Conservation (phyloP, 2,329 filamentous ascomycete species). For the Nemania diffusa region DNA sequence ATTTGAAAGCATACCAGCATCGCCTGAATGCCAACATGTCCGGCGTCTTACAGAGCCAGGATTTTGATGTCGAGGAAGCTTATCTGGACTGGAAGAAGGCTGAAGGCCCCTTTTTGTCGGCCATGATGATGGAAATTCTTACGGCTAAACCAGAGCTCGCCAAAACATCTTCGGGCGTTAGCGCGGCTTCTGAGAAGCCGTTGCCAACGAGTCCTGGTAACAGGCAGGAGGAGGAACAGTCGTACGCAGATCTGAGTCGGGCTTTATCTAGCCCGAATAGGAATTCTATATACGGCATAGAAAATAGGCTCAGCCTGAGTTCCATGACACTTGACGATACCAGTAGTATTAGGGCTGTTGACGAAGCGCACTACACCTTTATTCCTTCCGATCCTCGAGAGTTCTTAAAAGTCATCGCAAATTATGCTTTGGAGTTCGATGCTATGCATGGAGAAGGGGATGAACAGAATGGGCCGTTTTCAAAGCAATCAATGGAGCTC, state of each 20-base stretch:
- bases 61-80: constrained; percentile 90
- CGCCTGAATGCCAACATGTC: constrained; percentile 83
- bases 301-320: constrained; percentile 75
- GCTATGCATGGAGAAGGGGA: constrained; percentile 65
- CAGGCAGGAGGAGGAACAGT: constrained; percentile 61
- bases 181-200: constrained; percentile 58
- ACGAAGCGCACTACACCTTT: constrained; percentile 82
- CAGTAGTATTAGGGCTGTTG: constrained; percentile 63
- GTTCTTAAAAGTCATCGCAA: constrained; percentile 84
- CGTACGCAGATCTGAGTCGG: constrained; percentile 64
- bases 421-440: constrained; percentile 77
- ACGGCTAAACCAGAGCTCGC: constrained; percentile 86
- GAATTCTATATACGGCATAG: constrained; percentile 59
- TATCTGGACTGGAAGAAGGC: constrained; percentile 91
- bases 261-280: constrained; percentile 60
- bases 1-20: constrained; percentile 93
- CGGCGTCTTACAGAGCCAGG: constrained; percentile 80
- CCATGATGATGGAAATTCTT: constrained; percentile 92
- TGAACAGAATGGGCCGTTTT: constrained; percentile 66
- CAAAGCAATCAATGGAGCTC: constrained; percentile 82
- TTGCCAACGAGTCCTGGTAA: constrained; percentile 66
- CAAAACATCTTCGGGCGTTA: constrained; percentile 73
- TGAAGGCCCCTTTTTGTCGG: constrained; percentile 87
- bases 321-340: constrained; percentile 70
- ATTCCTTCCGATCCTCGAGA: constrained; percentile 85